Evolutionary conservation across 2,329 filamentous ascomycete species (phyloP), one percentile per base, ranked within the genome.

Genomic region (Fusarium nanum): DNA sequence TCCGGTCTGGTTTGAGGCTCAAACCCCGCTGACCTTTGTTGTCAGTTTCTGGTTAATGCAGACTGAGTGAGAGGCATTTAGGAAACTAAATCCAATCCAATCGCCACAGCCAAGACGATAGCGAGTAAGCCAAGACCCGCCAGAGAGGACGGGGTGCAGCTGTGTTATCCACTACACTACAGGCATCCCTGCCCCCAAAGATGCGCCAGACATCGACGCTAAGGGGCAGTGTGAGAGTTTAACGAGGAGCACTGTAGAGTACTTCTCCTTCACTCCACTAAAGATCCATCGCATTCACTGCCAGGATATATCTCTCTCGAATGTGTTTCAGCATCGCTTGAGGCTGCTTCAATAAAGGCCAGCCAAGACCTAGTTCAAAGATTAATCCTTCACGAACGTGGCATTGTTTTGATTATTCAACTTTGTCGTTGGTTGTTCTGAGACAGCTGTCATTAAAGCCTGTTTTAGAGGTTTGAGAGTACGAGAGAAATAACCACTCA

Each of bases 1-100:
- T 72, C 67, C 67, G 67, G 63, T 47, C 18, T n/a, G 54, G 63
- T 48, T 64, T 70, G 67, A 70, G 61, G 67, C 62, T 70, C 58
- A 62, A 56, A 32, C 49, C 61, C 66, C 66, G 55, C 66, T 70
- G 66, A 47, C 60, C 34, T 25, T 46, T 50, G 30, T 37, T 41
- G 53, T 34, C 54, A 68, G 34, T 53, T 46, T 55, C 48, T 52
- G 48, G 61, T 64, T 42, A 59, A 64, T 59, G 52, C 61, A 46
- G 22, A 27, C 41, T 22, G 27, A 27, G n/a, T n/a, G 40, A 57
- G 68, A 68, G 68, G 67, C 55, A 71, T 70, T 70, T 71, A 61
- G 55, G 13, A 53, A 53, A 34, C 30, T 34, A 34, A 40, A 22
- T 6, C 42, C 42, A 48, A 55, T 47, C 64, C 63, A 68, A 68